Evolutionary conservation across 2,329 filamentous ascomycete genomes (phyloP).

Genomic region (Rhinocladiella mackenziei): DNA sequence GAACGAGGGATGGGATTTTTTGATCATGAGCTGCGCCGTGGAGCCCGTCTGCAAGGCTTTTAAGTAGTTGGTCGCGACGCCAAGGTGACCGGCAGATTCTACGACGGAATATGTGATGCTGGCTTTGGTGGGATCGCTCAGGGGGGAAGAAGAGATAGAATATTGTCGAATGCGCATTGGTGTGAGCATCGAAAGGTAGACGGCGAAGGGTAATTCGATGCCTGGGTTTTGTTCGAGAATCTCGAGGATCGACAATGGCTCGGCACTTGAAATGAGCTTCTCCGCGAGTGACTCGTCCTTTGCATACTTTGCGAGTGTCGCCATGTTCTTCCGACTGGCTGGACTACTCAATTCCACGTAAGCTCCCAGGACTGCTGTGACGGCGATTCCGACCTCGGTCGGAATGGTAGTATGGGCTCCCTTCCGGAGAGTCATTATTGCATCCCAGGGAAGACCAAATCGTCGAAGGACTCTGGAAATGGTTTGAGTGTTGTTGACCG

Average conservation of each 20-base stretch:
- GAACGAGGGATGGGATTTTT: constrained; percentile 37
- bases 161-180: constrained; percentile 77
- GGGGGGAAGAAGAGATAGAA: constrained; percentile 71
- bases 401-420: constrained; percentile 53
- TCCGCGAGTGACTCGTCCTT: constrained; percentile 16
- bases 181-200: constrained; percentile 68
- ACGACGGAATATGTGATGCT: constrained; percentile 68
- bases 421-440: constrained; percentile 58
- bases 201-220: constrained; percentile 59
- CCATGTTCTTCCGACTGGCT: constrained; percentile 57
- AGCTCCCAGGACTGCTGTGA: constrained; percentile 60
- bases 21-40: constrained; percentile 35
- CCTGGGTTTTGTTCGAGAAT: constrained; percentile 62
- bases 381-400: constrained; percentile 55
- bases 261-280: constrained; percentile 2
- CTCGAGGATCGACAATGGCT: constrained; percentile 51
- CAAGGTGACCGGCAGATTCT: constrained; percentile 46
- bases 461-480: constrained; percentile 60
- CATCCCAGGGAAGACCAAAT: constrained; percentile 67
- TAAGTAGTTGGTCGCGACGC: constrained; percentile 68
- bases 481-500: constrained; percentile 61
- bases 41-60: constrained; percentile 46
- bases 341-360: constrained; percentile 72
- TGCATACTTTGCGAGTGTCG: constrained; percentile 15
- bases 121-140: constrained; percentile 53